Conservation (phyloP, 2,329 filamentous ascomycete species). For the Magnaporthiopsis poae region DNA sequence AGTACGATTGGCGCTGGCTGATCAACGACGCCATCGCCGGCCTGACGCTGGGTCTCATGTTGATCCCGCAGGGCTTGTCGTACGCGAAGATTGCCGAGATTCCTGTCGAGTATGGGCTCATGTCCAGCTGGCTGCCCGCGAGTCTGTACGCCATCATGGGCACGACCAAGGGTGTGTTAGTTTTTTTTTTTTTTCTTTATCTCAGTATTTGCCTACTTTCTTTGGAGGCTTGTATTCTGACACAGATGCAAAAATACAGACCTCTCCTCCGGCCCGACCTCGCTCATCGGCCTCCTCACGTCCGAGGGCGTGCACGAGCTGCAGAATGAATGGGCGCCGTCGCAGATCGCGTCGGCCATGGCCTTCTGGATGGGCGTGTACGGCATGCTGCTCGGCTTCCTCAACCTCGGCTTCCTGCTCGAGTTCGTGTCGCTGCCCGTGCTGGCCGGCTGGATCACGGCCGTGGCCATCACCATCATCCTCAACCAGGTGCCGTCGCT, state of each 20-base stretch:
- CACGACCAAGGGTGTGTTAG: conserved; percentile 45
- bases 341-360: conserved; percentile 50
- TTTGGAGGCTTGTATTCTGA: not conserved
- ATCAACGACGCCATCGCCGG: conserved; percentile 53
- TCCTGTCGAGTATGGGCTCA: conserved; percentile 49
- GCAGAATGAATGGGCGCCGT: conserved; percentile 39
- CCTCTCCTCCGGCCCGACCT: conserved; percentile 54
- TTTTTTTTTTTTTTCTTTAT: too few relatives aligned
- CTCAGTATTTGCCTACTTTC: not conserved
- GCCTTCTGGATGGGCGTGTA: conserved; percentile 56
- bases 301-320: conserved; percentile 49
- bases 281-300: conserved; percentile 53
- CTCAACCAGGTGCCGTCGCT: conserved; percentile 55
- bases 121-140: conserved; percentile 50
- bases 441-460: conserved; percentile 55
- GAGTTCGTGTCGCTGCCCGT: conserved; percentile 58
- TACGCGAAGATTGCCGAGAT: conserved; percentile 55
- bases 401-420: conserved; percentile 55
- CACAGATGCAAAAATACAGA: conserved; percentile 26
- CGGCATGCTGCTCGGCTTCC: conserved; percentile 46
- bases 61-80: conserved; percentile 52
- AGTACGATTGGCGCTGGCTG: conserved; percentile 52
- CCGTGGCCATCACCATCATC: conserved; percentile 55
- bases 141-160: conserved; percentile 50
- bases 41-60: conserved; percentile 48